A percentile compares a stretch with the other conserved stretches of the same genome.
phyloP scores from a whole-genome alignment of 2,329 filamentous ascomycete genomes.

The Coniochaeta sp. region DNA sequence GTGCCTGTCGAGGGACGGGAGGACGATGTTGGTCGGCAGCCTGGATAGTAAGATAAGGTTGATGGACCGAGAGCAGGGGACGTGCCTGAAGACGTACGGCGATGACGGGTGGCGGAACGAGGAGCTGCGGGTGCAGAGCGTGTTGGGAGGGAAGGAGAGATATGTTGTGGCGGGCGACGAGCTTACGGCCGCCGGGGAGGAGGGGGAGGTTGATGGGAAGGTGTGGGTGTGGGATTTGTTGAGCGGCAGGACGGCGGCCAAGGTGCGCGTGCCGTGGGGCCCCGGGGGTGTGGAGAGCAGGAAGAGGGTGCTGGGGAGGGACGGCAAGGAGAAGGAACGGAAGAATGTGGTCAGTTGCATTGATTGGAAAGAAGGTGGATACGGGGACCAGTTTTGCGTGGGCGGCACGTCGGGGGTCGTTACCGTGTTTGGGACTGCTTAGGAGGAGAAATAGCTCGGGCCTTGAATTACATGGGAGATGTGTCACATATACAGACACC shows the following conservation, averaged over 20 bases:
- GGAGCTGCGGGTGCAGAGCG: conserved; percentile 66
- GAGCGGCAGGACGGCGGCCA: conserved; percentile 60
- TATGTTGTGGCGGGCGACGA: conserved; percentile 80
- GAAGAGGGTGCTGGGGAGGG: conserved; percentile 49
- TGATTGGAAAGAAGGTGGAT: conserved; percentile 55
- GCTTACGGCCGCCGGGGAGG: conserved; percentile 26
- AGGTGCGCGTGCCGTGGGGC: conserved; percentile 52
- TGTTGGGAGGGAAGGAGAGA: conserved; percentile 69
- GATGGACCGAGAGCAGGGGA: conserved; percentile 71
- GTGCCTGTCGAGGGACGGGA: conserved; percentile 62
- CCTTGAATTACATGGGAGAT: no score
- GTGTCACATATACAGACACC: no score
- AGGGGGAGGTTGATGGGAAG: conserved; percentile 43
- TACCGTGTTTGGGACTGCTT: conserved; percentile 48
- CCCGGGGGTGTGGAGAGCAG: conserved; percentile 36
- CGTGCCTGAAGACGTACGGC: conserved; percentile 65
- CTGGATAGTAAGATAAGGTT: conserved; percentile 72
- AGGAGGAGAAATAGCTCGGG: no score
- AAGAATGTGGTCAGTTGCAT: conserved; percentile 56
- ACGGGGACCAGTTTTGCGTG: conserved; percentile 58
- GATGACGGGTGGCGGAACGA: conserved; percentile 54
- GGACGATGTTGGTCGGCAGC: conserved; percentile 65
- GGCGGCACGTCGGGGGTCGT: conserved; percentile 59
- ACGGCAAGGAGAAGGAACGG: conserved; percentile 53
- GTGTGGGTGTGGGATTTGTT: conserved; percentile 81